Conservation (phyloP, 768 basidiomycete species). For the Cubamyces sp. region DNA sequence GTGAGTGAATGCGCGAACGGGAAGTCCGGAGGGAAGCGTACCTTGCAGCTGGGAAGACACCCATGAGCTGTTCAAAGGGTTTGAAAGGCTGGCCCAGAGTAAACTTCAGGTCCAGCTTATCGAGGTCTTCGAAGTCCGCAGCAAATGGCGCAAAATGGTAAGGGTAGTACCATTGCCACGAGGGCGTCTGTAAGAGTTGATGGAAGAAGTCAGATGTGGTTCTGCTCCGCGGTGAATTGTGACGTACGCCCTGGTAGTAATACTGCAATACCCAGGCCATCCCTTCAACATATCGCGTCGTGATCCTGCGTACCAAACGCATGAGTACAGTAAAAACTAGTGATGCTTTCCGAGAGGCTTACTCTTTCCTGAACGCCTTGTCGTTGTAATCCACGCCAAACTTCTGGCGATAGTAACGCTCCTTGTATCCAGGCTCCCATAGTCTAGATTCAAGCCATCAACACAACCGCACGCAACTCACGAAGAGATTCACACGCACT, state of each 20-base stretch:
- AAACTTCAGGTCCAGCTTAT: constrained; percentile 80
- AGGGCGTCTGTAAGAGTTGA: constrained; percentile 61
- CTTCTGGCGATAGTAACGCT: constrained; percentile 93
- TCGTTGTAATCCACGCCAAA: constrained; percentile 81
- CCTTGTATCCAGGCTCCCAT: constrained; percentile 95
- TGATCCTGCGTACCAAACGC: constrained; percentile 54
- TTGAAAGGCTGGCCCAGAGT: constrained; percentile 86
- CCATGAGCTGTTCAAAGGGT: constrained; percentile 97
- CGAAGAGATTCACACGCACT: constrained; percentile 54
- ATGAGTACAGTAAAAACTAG: constrained; percentile 3
- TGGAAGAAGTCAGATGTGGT: neutral
- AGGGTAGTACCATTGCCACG: constrained; percentile 99
- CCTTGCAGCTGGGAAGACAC: constrained; percentile 96
- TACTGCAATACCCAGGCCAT: constrained; percentile 95
- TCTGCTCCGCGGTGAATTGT: neutral
- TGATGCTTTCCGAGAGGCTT: constrained; percentile 32
- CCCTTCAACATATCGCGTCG: constrained; percentile 88
- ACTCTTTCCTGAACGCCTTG: constrained; percentile 73
- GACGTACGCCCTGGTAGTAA: constrained; percentile 94
- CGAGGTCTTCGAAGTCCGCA: constrained; percentile 84
- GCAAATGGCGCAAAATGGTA: constrained; percentile 99
- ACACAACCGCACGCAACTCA: constrained; percentile 11
- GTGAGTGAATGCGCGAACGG: constrained; percentile 6
- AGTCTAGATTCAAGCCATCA: constrained; percentile 53
- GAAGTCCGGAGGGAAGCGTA: constrained; percentile 37